phyloP scores from a whole-genome alignment of 139 green algal species.

The Deuterostichococcus epilithicus region DNA sequence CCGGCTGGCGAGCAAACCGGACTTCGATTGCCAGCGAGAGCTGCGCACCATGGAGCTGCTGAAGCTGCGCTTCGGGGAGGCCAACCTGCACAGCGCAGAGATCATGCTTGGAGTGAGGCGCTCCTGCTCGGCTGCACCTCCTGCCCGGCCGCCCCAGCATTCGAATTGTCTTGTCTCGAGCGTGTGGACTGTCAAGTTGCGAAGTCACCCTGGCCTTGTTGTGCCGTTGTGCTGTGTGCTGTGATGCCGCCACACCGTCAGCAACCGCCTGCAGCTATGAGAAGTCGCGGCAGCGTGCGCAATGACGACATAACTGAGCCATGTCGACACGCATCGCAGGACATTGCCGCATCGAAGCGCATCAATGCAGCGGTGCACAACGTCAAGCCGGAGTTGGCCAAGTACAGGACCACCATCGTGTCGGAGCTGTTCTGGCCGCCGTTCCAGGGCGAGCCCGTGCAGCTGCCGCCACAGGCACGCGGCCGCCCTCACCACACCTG shows the following conservation, averaged over 20 bases:
- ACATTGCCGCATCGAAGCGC: slow-evolving; percentile 90
- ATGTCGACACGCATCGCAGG: slow-evolving; percentile 57
- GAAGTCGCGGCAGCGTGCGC: too few species aligned
- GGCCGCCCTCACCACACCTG: too few species aligned
- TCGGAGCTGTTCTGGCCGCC: slow-evolving; percentile 89
- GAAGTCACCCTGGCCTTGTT: too few species aligned
- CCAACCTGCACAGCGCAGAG: slow-evolving; percentile 72
- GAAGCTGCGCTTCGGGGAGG: slow-evolving; percentile 88
- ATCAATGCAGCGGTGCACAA: slow-evolving; percentile 71
- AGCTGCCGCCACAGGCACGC: slow-evolving; percentile 54
- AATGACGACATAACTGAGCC: too few species aligned
- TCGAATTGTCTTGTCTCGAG: too few species aligned
- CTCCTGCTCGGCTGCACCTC: too few species aligned
- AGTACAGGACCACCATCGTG: slow-evolving; percentile 57
- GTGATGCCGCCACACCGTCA: too few species aligned
- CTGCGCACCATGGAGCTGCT: slow-evolving; percentile 91
- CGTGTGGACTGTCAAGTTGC: too few species aligned
- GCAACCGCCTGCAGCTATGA: too few species aligned
- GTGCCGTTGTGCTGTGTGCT: too few species aligned
- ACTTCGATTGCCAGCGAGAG: slow-evolving; percentile 81
- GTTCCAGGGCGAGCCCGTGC: slow-evolving; percentile 41
- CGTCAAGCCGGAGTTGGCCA: neutral
- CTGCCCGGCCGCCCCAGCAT: too few species aligned
- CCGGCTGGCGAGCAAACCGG: slow-evolving; percentile 68
- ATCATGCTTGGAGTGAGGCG: neutral